A percentile compares a stretch with the other conserved stretches of the same genome.
Conservation (phyloP, 1,284 basidiomycete species). For the Ceratorhiza oryzae-sativae region DNA sequence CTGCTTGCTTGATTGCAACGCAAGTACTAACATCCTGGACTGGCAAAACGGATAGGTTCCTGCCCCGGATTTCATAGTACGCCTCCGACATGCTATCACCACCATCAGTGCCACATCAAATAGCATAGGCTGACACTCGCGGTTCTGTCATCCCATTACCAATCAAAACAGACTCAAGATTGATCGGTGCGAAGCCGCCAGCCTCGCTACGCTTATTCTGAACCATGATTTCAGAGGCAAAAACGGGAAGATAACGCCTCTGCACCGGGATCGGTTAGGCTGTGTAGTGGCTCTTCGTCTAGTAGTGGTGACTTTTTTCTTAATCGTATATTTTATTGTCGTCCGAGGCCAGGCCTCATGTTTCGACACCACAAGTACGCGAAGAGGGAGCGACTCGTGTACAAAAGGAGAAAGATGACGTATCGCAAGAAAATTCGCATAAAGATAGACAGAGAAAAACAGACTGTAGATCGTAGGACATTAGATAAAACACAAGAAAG, state of each 20-base stretch:
- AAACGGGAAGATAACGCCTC: constrained; percentile 81
- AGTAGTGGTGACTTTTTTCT: neutral
- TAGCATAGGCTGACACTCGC: constrained; percentile 3
- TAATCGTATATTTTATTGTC: too few species aligned
- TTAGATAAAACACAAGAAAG: too few species aligned
- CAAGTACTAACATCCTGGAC: constrained; percentile 62
- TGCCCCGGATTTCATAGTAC: constrained; percentile 52
- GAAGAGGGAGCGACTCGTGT: too few species aligned
- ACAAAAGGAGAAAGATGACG: too few species aligned
- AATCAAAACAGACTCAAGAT: constrained; percentile 80
- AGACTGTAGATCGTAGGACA: too few species aligned
- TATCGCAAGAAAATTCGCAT: too few species aligned
- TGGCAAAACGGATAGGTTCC: constrained; percentile 51
- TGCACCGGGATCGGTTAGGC: neutral
- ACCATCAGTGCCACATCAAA: neutral
- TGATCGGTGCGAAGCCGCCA: constrained; percentile 74
- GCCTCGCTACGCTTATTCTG: constrained; percentile 68
- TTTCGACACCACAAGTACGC: too few species aligned
- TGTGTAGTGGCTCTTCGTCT: neutral
- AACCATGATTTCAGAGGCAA: constrained; percentile 80
- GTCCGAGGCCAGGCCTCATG: too few species aligned
- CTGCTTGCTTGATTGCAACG: neutral
- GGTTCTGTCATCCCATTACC: constrained; percentile 62
- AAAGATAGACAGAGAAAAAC: too few species aligned
- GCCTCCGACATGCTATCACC: constrained; percentile 46